Evolutionary conservation across 805 yeast species (phyloP).

Genomic region (Ogataea dorogensis): DNA sequence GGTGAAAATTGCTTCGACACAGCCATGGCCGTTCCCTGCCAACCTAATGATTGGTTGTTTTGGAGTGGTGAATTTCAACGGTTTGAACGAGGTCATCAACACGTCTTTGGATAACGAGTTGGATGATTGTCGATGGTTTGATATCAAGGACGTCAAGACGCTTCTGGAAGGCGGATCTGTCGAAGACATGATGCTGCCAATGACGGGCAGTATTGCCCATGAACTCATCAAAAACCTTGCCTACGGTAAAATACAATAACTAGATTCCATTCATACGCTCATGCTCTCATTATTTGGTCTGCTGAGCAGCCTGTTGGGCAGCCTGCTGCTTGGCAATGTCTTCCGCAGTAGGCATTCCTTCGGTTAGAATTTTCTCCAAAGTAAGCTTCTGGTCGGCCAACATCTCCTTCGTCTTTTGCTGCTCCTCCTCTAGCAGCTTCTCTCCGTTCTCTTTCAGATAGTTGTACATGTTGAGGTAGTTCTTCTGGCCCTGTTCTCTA

Average conservation of each 20-base stretch:
- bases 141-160: conserved; percentile 46
- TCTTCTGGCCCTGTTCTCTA: conserved; percentile 90
- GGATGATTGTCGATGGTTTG: conserved; percentile 84
- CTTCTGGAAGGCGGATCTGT: conserved; percentile 16
- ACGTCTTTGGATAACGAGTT: conserved; percentile 85
- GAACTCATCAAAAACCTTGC: conserved; percentile 36
- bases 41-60: conserved; percentile 92
- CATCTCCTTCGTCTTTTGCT: conserved; percentile 72
- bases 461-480: conserved; percentile 75
- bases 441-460: conserved; percentile 56
- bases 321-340: conserved; percentile 45
- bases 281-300: conserved; percentile 5
- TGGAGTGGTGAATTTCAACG: conserved; percentile 71
- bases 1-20: conserved; percentile 67
- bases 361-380: conserved; percentile 79
- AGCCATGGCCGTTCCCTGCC: conserved; percentile 98
- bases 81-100: conserved; percentile 59
- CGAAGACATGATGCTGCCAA: conserved; percentile 40
- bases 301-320: conserved; percentile 18
- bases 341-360: conserved; percentile 77
- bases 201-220: conserved; percentile 43
- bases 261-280: conserved; percentile 5
- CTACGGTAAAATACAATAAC: conserved; percentile 2
- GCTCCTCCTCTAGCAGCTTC: conserved; percentile 82
- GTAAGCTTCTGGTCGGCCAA: conserved; percentile 82